Percentiles rank a stretch among this genome's conserved stretches.
These are phyloP conservation scores for Leptodontidium sp. DNA, from an alignment of 2,329 filamentous ascomycete genomes.

Conservation along the genomic window DNA sequence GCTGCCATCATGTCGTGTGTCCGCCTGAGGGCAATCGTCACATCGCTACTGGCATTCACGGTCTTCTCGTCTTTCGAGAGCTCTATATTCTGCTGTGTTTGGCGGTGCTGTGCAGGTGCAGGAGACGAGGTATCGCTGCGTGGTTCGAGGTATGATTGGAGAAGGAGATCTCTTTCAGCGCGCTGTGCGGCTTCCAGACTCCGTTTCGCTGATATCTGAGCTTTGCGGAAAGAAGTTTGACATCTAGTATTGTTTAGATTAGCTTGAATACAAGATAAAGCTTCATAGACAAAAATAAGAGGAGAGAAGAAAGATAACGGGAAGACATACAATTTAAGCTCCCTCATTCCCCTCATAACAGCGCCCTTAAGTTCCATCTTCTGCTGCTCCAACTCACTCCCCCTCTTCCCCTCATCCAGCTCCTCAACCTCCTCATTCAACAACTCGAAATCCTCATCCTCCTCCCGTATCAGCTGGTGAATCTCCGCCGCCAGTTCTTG, in stretches of 20 bases:
- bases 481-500: conserved; percentile 84
- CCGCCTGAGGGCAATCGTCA: conserved; percentile 82
- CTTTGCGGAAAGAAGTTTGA: conserved; percentile 75
- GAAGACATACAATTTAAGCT: conserved; percentile 71
- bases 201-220: conserved; percentile 80
- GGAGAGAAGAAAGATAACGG: not conserved
- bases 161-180: conserved; percentile 78
- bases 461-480: conserved; percentile 76
- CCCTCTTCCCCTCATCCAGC: conserved; percentile 60
- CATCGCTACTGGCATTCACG: conserved; percentile 79
- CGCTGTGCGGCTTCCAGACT: conserved; percentile 77
- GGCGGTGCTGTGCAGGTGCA: conserved; percentile 24
- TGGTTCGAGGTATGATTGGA: conserved; percentile 66
- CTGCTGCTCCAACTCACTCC: conserved; percentile 66
- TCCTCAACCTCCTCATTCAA: conserved; percentile 81
- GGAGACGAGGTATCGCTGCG: conserved; percentile 42
- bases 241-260: conserved; percentile 28
- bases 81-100: conserved; percentile 32
- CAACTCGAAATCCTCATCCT: conserved; percentile 85
- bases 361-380: conserved; percentile 72
- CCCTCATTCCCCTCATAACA: conserved; percentile 70
- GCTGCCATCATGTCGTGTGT: conserved; percentile 87
- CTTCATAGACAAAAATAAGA: not conserved
- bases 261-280: not conserved
- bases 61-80: conserved; percentile 71